phyloP scores from a whole-genome alignment of 306 rosid genomes.

The Albizia julibrissin region DNA sequence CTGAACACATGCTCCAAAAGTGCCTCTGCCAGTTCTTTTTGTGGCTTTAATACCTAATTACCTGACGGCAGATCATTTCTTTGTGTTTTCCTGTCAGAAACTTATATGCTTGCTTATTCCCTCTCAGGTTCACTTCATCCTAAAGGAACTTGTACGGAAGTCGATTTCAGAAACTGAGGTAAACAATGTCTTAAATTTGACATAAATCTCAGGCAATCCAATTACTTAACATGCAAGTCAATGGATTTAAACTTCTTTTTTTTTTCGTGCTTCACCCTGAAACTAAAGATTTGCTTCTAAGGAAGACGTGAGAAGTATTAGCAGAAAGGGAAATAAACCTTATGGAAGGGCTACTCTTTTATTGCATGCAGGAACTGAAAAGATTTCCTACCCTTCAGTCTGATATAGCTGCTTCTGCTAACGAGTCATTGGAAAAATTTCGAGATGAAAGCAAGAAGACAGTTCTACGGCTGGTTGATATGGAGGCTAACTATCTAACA shows the following conservation, averaged over 20 bases:
- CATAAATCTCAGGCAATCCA: conserved; percentile 9
- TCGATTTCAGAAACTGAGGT: conserved; percentile 94
- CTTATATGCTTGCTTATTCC: conserved; percentile 23
- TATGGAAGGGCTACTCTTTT: conserved; percentile 14
- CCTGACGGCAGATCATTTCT: too few species aligned
- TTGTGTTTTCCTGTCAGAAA: conserved; percentile 2
- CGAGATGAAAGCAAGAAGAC: conserved; percentile 94
- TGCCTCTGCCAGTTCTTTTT: too few species aligned
- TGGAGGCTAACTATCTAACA: conserved; percentile 96
- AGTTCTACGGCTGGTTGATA: conserved; percentile 84
- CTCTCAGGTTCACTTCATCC: conserved; percentile 84
- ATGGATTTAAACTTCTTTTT: conserved; percentile 10
- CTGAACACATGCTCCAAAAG: too few species aligned
- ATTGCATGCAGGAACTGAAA: conserved; percentile 74
- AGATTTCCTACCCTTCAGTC: conserved; percentile 88
- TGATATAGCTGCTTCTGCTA: conserved; percentile 88
- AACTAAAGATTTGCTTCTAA: neutral
- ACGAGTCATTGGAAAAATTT: conserved; percentile 84
- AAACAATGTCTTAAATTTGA: conserved; percentile 21
- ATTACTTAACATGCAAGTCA: neutral
- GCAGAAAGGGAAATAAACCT: conserved; percentile 23
- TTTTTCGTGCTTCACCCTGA: conserved; percentile 5
- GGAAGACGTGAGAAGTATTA: neutral
- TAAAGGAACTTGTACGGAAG: conserved; percentile 97
- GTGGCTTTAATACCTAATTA: too few species aligned